Evolutionary conservation across 2,329 filamentous ascomycete species (phyloP).

Genomic region (Colletotrichum falcatum): DNA sequence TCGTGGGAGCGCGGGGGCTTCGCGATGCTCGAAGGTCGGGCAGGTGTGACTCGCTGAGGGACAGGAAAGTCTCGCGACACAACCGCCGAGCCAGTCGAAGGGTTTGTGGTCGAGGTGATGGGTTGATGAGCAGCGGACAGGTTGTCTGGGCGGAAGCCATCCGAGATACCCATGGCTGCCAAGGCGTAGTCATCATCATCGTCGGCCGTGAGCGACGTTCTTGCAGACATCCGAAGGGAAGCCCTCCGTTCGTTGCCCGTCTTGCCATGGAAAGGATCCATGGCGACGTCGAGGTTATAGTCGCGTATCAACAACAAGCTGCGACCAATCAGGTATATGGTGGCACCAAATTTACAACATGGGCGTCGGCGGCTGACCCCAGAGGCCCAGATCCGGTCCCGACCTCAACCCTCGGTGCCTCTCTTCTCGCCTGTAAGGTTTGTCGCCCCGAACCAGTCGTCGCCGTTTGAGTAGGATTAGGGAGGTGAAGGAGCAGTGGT

Average conservation of each 20-base stretch:
- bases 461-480: not conserved
- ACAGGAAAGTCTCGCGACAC: slow-evolving; percentile 31
- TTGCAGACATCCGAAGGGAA: slow-evolving; percentile 57
- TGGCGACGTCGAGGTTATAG: slow-evolving; percentile 46
- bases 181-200: slow-evolving; percentile 64
- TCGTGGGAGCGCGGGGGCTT: slow-evolving; percentile 65
- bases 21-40: slow-evolving; percentile 66
- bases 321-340: slow-evolving; percentile 11
- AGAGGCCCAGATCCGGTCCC: slow-evolving; percentile 33
- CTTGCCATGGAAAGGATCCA: slow-evolving; percentile 56
- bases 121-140: slow-evolving; percentile 42
- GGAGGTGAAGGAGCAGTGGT: not conserved
- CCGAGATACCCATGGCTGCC: slow-evolving; percentile 63
- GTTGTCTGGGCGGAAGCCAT: slow-evolving; percentile 61
- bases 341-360: slow-evolving; percentile 37
- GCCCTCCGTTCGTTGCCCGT: slow-evolving; percentile 55
- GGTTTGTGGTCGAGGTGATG: slow-evolving; percentile 44
- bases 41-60: slow-evolving; percentile 43
- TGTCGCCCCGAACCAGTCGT: slow-evolving; percentile 28
- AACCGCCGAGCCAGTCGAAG: slow-evolving; percentile 42
- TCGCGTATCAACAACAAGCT: slow-evolving; percentile 22
- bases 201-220: slow-evolving; percentile 45
- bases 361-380: slow-evolving; percentile 32
- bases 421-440: not conserved
- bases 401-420: slow-evolving; percentile 26